Evolutionary conservation across 108 stramenopile species (phyloP).

Genomic region (Craspedostauros australis): DNA sequence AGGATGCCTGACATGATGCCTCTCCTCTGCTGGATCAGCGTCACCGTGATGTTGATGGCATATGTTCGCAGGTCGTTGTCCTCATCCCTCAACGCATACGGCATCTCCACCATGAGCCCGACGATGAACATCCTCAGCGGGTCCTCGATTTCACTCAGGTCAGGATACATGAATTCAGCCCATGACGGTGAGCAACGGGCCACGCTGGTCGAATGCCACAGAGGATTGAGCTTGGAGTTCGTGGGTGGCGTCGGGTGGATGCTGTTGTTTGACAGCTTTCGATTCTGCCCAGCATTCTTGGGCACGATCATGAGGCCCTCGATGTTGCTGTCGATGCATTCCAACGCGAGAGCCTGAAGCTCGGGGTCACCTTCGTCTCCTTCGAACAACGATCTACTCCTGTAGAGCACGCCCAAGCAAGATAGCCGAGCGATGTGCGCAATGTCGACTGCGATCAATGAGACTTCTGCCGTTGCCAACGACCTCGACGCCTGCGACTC

Average conservation of each 20-base stretch:
- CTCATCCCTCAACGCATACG: slow-evolving; percentile 46
- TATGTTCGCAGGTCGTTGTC: slow-evolving; percentile 54
- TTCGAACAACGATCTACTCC: slow-evolving; percentile 50
- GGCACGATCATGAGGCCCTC: slow-evolving; percentile 62
- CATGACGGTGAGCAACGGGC: slow-evolving; percentile 45
- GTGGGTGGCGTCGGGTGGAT: slow-evolving; percentile 39
- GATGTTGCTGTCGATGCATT: slow-evolving; percentile 44
- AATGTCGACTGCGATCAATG: slow-evolving; percentile 62
- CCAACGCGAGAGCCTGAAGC: slow-evolving; percentile 51
- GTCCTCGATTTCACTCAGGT: slow-evolving; percentile 49
- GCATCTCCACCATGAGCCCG: slow-evolving; percentile 64
- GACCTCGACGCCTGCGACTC: slow-evolving; percentile 49
- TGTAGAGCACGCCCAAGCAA: slow-evolving; percentile 49
- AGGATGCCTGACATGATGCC: slow-evolving; percentile 71
- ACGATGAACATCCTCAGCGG: slow-evolving; percentile 64
- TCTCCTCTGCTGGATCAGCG: slow-evolving; percentile 54
- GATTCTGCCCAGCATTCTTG: slow-evolving; percentile 13
- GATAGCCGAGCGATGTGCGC: slow-evolving; percentile 71
- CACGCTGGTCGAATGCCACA: slow-evolving; percentile 69
- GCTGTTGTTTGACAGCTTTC: background rate
- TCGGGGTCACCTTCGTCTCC: slow-evolving; percentile 61
- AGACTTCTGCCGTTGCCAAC: slow-evolving; percentile 44
- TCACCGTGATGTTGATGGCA: slow-evolving; percentile 55
- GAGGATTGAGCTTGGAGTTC: slow-evolving; percentile 47
- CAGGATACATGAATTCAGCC: slow-evolving; percentile 40